Evolutionary conservation across 2,329 filamentous ascomycete species (phyloP).

Genomic region (Hypomyces perniciosus): DNA sequence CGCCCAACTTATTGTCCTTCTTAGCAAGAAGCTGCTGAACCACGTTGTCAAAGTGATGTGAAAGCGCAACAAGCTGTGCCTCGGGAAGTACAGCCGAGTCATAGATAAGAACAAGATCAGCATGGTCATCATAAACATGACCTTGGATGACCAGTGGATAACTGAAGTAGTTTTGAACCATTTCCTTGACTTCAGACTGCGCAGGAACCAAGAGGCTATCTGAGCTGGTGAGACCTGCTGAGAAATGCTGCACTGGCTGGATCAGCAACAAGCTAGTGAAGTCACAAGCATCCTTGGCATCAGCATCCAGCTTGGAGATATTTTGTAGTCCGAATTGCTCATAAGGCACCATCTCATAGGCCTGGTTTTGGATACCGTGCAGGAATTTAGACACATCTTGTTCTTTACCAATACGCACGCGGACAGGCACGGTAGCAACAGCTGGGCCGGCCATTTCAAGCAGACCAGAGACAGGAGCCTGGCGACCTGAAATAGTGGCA

Average conservation of each 20-base stretch:
- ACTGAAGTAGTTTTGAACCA: slow-evolving; percentile 7
- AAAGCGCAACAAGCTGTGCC: slow-evolving; percentile 1
- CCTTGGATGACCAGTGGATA: slow-evolving; percentile 9
- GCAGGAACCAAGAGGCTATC: neutral
- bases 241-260: slow-evolving; percentile 13
- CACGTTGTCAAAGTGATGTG: slow-evolving; percentile 5
- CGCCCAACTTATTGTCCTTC: neutral
- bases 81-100: neutral
- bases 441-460: slow-evolving; percentile 24
- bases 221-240: neutral
- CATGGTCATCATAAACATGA: slow-evolving; percentile 2
- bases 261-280: slow-evolving; percentile 25
- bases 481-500: slow-evolving; percentile 23
- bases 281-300: slow-evolving; percentile 17
- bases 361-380: slow-evolving; percentile 5
- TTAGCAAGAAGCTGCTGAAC: neutral
- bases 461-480: slow-evolving; percentile 21
- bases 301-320: slow-evolving; percentile 13
- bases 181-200: neutral
- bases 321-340: slow-evolving; percentile 19
- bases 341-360: slow-evolving; percentile 8
- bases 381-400: slow-evolving; percentile 15
- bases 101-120: slow-evolving; percentile 8
- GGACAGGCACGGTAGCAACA: slow-evolving; percentile 25
- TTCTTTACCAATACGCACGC: slow-evolving; percentile 11